These are phyloP conservation scores for Obelidium mucronatum DNA, from an alignment of 192 early-diverging fungal genomes.

Conservation along the genomic window DNA sequence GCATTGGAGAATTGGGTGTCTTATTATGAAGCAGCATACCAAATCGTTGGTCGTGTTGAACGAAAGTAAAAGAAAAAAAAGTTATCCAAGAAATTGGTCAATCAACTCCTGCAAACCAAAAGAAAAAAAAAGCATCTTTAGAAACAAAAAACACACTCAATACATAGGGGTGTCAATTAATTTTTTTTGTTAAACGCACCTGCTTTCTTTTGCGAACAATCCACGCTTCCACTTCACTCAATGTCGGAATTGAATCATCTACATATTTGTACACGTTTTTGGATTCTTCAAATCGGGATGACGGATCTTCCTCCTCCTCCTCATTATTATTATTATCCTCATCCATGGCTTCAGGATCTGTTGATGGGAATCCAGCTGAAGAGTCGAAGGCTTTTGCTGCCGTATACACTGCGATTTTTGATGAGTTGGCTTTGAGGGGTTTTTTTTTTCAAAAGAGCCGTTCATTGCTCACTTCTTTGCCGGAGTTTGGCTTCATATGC, in stretches of 20 bases:
- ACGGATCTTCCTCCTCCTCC: conserved; percentile 39
- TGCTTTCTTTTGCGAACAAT: conserved; percentile 76
- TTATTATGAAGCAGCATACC: conserved; percentile 74
- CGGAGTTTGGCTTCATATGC: conserved; percentile 78
- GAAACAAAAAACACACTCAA: too few species aligned
- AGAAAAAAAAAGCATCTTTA: too few species aligned
- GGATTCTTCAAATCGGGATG: conserved; percentile 30
- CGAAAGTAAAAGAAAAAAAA: too few species aligned
- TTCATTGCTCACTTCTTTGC: conserved; percentile 45
- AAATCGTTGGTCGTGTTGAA: conserved; percentile 79
- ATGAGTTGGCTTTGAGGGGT: not conserved
- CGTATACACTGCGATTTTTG: conserved; percentile 11
- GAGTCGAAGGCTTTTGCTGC: conserved; percentile 7
- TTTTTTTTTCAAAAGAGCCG: conserved; percentile 17
- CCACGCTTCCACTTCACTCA: conserved; percentile 79
- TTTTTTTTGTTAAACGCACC: too few species aligned
- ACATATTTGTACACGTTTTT: conserved; percentile 38
- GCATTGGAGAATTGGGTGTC: conserved; percentile 77
- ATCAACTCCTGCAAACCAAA: conserved; percentile 42
- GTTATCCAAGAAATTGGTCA: conserved; percentile 34
- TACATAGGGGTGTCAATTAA: too few species aligned
- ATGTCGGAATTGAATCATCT: conserved; percentile 62
- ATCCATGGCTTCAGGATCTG: conserved; percentile 38
- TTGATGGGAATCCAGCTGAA: conserved; percentile 33
- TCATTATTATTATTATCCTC: conserved; percentile 43